phyloP scores from a whole-genome alignment of 352 stramenopile species.

The Phytopythium boreale region DNA sequence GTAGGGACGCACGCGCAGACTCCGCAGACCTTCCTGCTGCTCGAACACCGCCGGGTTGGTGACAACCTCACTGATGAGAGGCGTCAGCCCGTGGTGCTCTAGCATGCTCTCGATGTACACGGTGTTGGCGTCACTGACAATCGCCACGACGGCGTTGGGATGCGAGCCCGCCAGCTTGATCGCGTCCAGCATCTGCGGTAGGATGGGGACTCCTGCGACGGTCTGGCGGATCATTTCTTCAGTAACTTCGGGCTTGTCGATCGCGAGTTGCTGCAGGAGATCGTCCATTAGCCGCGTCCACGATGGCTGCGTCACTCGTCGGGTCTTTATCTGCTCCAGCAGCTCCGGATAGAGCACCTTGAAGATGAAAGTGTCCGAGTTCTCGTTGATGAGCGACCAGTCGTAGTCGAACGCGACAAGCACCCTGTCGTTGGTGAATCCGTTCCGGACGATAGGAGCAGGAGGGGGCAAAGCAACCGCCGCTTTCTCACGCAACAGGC shows the following conservation, averaged over 20 bases:
- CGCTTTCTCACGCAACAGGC: conserved; percentile 20
- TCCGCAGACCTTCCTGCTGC: conserved; percentile 9
- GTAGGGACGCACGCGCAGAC: conserved; percentile 52
- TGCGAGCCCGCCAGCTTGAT: conserved; percentile 38
- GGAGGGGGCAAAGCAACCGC: conserved; percentile 4
- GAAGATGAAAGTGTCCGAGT: conserved; percentile 83
- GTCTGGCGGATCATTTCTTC: conserved; percentile 32
- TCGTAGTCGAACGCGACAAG: conserved; percentile 85
- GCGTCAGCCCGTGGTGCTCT: conserved; percentile 23
- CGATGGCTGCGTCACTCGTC: conserved; percentile 25
- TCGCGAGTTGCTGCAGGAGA: conserved; percentile 37
- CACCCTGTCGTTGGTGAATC: conserved; percentile 14
- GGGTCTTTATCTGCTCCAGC: conserved; percentile 28
- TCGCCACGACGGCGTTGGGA: conserved; percentile 45
- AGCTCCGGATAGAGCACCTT: conserved; percentile 59
- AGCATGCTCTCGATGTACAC: conserved; percentile 83
- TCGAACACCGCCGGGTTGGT: conserved; percentile 57
- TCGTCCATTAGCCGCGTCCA: conserved; percentile 75
- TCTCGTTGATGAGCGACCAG: conserved; percentile 81
- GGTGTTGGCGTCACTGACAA: conserved; percentile 80
- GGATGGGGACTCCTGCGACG: conserved; percentile 53
- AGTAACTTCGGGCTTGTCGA: conserved; percentile 36
- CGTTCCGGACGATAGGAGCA: neutral
- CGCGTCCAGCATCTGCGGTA: conserved; percentile 66
- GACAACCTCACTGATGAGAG: conserved; percentile 43